These are phyloP conservation scores for Cystoderma amianthinum DNA, from an alignment of 768 basidiomycete species.

Conservation along the genomic window DNA sequence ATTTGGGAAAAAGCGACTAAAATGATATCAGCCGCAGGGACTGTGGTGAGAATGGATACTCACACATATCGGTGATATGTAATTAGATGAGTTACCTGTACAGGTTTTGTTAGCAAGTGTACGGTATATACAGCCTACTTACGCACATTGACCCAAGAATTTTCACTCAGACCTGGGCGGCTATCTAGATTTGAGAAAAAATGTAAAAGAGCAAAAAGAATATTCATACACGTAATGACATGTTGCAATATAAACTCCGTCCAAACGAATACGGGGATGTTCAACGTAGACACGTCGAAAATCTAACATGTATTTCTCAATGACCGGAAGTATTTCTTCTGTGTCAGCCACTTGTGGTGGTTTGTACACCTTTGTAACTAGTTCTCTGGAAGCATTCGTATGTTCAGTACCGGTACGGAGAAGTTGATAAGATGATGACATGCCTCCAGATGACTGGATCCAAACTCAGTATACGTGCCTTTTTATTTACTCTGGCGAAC, in stretches of 20 bases:
- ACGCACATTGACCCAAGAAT: constrained; percentile 80
- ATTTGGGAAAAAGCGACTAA: constrained; percentile 80
- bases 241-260: constrained; percentile 88
- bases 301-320: constrained; percentile 48
- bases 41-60: constrained; percentile 15
- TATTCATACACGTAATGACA: constrained; percentile 78
- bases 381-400: constrained; percentile 33
- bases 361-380: constrained; percentile 61
- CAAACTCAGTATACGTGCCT: constrained; percentile 65
- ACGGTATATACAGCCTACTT: constrained; percentile 3
- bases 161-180: constrained; percentile 74
- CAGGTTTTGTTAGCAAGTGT: constrained; percentile 5
- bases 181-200: constrained; percentile 22
- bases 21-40: not conserved
- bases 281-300: constrained; percentile 78
- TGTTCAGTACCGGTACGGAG: not conserved
- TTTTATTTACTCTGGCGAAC: constrained; percentile 69
- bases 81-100: constrained; percentile 74
- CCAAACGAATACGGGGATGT: constrained; percentile 77
- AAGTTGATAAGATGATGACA: constrained; percentile 2
- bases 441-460: constrained; percentile 76
- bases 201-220: constrained; percentile 3
- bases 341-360: constrained; percentile 65
- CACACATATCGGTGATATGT: constrained; percentile 92
- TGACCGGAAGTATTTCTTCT: constrained; percentile 40